Evolutionary conservation across 768 basidiomycete species (phyloP).

Genomic region (Hemileccinum impolitum): DNA sequence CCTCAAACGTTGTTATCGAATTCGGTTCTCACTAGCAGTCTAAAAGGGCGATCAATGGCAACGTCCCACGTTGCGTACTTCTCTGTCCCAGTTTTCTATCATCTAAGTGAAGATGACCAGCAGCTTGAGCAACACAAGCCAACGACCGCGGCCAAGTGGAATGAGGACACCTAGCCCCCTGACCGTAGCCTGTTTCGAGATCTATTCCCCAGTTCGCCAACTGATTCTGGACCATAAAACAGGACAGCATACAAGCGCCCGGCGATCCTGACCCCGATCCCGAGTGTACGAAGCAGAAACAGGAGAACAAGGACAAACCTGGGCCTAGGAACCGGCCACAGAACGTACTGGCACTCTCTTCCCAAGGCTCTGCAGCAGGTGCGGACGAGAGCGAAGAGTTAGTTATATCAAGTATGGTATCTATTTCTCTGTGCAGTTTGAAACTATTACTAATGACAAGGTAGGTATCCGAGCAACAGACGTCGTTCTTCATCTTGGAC

Average conservation of each 20-base stretch:
- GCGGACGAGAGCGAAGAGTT: not conserved
- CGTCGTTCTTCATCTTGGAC: not conserved
- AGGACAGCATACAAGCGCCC: not conserved
- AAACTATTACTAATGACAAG: not conserved
- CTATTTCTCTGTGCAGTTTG: not conserved
- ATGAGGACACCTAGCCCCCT: not conserved
- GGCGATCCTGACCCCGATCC: not conserved
- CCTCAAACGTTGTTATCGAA: no score
- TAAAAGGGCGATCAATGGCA: no score
- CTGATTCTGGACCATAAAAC: not conserved
- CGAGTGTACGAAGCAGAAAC: not conserved
- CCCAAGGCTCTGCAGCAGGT: not conserved
- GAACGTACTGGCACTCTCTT: not conserved
- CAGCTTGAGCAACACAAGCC: not conserved
- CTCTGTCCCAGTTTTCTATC: no score
- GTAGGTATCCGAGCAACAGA: constrained; percentile 5
- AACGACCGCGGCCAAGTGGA: not conserved
- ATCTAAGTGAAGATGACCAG: not conserved
- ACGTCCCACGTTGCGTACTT: no score
- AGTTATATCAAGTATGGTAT: not conserved
- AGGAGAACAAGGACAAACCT: not conserved
- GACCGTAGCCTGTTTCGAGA: not conserved
- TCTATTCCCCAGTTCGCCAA: no score
- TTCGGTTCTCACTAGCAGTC: no score
- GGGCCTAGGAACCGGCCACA: not conserved